phyloP scores from a whole-genome alignment of 306 rosid genomes.

The Trifolium subterraneum region DNA sequence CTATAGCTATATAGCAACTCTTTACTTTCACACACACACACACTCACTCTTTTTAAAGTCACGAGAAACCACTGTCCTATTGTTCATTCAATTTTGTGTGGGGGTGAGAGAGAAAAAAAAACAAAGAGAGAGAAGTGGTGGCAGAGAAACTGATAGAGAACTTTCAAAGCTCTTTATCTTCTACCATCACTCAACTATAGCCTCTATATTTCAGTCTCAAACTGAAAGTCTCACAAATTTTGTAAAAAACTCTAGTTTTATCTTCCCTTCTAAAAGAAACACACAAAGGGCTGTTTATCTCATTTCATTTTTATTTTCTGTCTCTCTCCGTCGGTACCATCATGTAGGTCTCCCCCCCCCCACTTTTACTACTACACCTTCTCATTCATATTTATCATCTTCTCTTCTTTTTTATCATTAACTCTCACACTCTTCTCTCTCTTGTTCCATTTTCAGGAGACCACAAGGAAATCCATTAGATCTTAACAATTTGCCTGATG shows the following conservation, averaged over 20 bases:
- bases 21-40: slow-evolving; percentile 6
- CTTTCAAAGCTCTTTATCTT: slow-evolving; percentile 98
- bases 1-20: background rate
- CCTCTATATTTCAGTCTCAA: slow-evolving; percentile 83
- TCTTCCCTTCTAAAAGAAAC: slow-evolving; percentile 47
- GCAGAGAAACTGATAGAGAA: slow-evolving; percentile 99
- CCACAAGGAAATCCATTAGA: slow-evolving; percentile 80
- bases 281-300: slow-evolving; percentile 40
- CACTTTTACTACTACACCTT: slow-evolving; percentile 33
- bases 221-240: slow-evolving; percentile 71
- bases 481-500: slow-evolving; percentile 94
- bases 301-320: slow-evolving; percentile 43
- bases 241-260: slow-evolving; percentile 46
- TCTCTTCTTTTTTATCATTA: no score
- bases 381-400: slow-evolving; percentile 18
- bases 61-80: slow-evolving; percentile 81
- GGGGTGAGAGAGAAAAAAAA: slow-evolving; percentile 31
- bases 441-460: slow-evolving; percentile 65
- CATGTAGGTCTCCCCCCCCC: slow-evolving; percentile 89
- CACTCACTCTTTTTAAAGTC: slow-evolving; percentile 66
- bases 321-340: slow-evolving; percentile 72
- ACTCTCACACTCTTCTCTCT: background rate
- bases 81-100: slow-evolving; percentile 61
- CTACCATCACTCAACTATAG: slow-evolving; percentile 85
- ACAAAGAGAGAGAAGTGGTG: slow-evolving; percentile 58